Conservation (phyloP, 495 filamentous ascomycete genomes). For the Opeltia flavorubescens region DNA sequence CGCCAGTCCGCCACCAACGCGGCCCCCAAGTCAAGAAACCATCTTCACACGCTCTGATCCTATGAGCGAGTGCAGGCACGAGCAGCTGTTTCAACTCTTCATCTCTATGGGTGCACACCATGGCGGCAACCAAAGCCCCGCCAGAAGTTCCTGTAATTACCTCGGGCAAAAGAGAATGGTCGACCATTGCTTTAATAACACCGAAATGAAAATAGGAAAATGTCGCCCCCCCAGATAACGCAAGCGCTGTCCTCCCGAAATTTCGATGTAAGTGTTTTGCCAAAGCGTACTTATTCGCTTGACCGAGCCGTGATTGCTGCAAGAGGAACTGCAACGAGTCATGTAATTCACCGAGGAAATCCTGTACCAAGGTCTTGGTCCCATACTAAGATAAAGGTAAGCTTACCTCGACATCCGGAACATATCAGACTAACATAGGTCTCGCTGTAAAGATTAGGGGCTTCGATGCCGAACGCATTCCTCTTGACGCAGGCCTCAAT, state of each 20-base stretch:
- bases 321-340: constrained; percentile 51
- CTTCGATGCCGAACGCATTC: constrained; percentile 94
- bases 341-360: constrained; percentile 65
- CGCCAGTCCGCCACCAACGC: constrained; percentile 85
- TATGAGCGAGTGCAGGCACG: constrained; percentile 68
- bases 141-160: constrained; percentile 95
- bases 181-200: constrained; percentile 78
- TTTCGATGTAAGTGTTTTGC: constrained; percentile 85
- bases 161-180: constrained; percentile 72
- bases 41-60: constrained; percentile 78
- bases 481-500: constrained; percentile 90
- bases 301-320: constrained; percentile 46
- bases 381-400: no score
- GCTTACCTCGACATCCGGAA: no score
- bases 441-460: constrained; percentile 82
- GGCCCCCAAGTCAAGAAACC: constrained; percentile 56
- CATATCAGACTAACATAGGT: no score
- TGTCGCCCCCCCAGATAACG: constrained; percentile 83
- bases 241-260: constrained; percentile 83
- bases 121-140: constrained; percentile 77
- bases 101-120: constrained; percentile 81
- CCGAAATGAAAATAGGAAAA: constrained; percentile 98
- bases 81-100: constrained; percentile 76
- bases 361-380: constrained; percentile 83
- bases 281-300: constrained; percentile 62